Evolutionary conservation across 2,329 filamentous ascomycete species (phyloP).

Genomic region (Xylogone sp.): DNA sequence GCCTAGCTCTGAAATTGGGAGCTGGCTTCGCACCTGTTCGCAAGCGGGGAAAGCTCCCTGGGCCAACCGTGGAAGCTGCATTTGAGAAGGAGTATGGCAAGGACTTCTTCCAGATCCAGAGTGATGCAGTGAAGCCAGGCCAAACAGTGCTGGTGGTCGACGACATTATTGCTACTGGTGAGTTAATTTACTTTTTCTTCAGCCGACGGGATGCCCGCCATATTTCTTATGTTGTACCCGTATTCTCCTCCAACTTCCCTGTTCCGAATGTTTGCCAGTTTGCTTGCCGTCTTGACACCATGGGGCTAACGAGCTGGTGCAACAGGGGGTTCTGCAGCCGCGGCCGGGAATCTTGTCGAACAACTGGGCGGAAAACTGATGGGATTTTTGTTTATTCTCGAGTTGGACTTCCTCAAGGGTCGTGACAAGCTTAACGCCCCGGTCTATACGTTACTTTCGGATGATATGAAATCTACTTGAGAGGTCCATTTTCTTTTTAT

Average conservation of each 20-base stretch:
- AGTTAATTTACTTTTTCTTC: slow-evolving; percentile 27
- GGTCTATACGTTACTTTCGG: slow-evolving; percentile 75
- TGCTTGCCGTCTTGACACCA: background rate
- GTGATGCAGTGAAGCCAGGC: slow-evolving; percentile 75
- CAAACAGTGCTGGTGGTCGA: slow-evolving; percentile 93
- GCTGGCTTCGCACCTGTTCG: slow-evolving; percentile 89
- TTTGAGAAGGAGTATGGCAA: slow-evolving; percentile 96
- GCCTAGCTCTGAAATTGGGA: slow-evolving; percentile 76
- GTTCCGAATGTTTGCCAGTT: background rate
- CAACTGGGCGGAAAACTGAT: slow-evolving; percentile 82
- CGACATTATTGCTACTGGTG: slow-evolving; percentile 98
- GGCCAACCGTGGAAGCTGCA: slow-evolving; percentile 76
- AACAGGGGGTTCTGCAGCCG: slow-evolving; percentile 83
- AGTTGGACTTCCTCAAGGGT: slow-evolving; percentile 90
- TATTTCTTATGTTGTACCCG: background rate
- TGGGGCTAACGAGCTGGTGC: slow-evolving; percentile 6
- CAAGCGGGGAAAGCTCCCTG: slow-evolving; percentile 94
- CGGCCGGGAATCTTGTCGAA: slow-evolving; percentile 80
- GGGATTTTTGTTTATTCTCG: slow-evolving; percentile 92
- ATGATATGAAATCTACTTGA: slow-evolving; percentile 35
- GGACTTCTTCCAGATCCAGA: slow-evolving; percentile 96
- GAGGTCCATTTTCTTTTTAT: background rate
- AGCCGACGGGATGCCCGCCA: background rate
- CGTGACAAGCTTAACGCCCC: slow-evolving; percentile 83
- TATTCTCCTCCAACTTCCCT: background rate